Conservation (phyloP, 2,329 filamentous ascomycete genomes). For the Teratosphaeria nubilosa region DNA sequence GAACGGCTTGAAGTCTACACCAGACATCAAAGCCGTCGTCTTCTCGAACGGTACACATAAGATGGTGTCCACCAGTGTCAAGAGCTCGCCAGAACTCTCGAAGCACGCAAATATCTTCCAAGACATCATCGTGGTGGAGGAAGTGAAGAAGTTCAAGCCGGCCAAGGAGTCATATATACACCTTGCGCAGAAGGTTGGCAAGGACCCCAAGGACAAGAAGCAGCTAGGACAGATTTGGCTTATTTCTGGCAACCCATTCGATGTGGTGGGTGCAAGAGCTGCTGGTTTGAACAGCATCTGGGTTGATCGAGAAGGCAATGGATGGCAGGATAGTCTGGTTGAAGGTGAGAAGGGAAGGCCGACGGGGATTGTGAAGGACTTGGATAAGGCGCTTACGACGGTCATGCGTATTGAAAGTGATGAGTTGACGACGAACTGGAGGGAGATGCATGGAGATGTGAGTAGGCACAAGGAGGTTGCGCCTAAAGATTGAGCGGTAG, state of each 20-base stretch:
- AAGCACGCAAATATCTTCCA: constrained; percentile 41
- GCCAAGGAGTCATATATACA: constrained; percentile 51
- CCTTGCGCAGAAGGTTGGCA: constrained; percentile 43
- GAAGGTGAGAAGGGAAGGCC: constrained; percentile 37
- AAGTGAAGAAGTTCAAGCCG: constrained; percentile 54
- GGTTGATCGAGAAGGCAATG: constrained; percentile 53
- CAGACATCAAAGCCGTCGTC: constrained; percentile 45
- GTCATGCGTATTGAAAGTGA: constrained; percentile 5
- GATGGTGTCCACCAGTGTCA: constrained; percentile 54
- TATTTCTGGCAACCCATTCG: constrained; percentile 64
- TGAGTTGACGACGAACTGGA: constrained; percentile 4
- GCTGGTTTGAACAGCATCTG: constrained; percentile 55
- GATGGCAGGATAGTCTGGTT: constrained; percentile 56
- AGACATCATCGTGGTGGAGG: constrained; percentile 52
- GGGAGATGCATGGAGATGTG: constrained; percentile 8
- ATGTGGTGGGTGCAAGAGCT: constrained; percentile 54
- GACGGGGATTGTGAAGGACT: constrained; percentile 43
- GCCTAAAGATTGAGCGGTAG: not conserved
- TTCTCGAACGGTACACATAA: constrained; percentile 60
- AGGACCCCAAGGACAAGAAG: constrained; percentile 29
- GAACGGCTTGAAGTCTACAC: constrained; percentile 31
- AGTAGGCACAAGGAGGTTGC: not conserved
- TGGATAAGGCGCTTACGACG: constrained; percentile 45
- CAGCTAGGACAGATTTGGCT: constrained; percentile 51
- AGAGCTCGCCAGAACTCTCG: constrained; percentile 46